phyloP scores from a whole-genome alignment of 78 protist genomes.

The Dictyostelium brefeldianum region DNA sequence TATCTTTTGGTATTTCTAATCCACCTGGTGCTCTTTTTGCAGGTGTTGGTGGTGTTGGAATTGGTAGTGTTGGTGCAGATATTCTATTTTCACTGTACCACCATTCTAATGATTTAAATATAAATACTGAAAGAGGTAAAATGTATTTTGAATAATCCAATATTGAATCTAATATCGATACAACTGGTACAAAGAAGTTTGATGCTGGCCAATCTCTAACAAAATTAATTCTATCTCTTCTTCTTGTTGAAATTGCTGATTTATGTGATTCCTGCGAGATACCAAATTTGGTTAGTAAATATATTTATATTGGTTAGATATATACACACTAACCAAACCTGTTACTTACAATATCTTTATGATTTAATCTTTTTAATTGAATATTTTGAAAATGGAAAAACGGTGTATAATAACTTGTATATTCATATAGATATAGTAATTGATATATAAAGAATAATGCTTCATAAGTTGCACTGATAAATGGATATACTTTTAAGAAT shows the following conservation, averaged over 20 bases:
- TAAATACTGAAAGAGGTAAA: constrained; percentile 64
- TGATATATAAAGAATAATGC: constrained; percentile 73
- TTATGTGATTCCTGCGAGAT: constrained; percentile 54
- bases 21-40: constrained; percentile 71
- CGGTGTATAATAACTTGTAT: constrained; percentile 77
- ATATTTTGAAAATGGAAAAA: constrained; percentile 72
- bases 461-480: constrained; percentile 69
- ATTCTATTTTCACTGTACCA: constrained; percentile 81
- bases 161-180: constrained; percentile 42
- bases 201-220: constrained; percentile 67
- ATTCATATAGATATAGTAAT: constrained; percentile 66
- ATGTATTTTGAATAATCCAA: constrained; percentile 60
- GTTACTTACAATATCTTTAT: constrained; percentile 67
- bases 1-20: constrained; percentile 68
- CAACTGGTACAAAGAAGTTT: constrained; percentile 26
- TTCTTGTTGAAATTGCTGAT: constrained; percentile 9
- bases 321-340: background rate
- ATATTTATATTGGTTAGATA: background rate
- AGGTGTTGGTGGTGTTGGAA: constrained; percentile 78
- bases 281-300: no score
- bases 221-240: constrained; percentile 59
- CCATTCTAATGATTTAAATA: constrained; percentile 80
- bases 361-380: constrained; percentile 66
- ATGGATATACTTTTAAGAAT: constrained; percentile 70
- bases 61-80: constrained; percentile 58